Evolutionary conservation across 148 eudicot genomes (phyloP), one percentile per base, ranked within the genome.

Genomic region (Vaccinium darrowii): DNA sequence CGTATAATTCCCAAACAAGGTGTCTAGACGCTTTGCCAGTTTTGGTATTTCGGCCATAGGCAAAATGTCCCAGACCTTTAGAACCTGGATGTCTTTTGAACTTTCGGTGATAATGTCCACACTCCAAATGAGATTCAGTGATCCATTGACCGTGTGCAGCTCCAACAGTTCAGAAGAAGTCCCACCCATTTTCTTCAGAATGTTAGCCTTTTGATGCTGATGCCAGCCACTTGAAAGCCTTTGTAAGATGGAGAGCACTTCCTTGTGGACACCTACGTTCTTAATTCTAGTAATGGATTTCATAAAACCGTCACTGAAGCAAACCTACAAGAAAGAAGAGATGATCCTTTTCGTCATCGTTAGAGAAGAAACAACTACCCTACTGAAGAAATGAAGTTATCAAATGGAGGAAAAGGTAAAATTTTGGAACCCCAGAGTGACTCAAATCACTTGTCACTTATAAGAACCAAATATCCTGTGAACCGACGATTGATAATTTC

Each of bases 21-120:
- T 5, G 47, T 84, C 85, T 16, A 90, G 86, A 54, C 49, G 25
- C 60, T 47, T 85, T 0, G 84, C 86, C 33, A 88, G 84, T 47
- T 87, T n/a, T 0, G 82, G 83, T 5, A 88, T 54, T 79, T 85
- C 83, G 5, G 85, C 50, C 23, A 11, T 30, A 2, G 88, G 86
- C 63, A 85, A 16, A 18, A 92, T 16, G 58, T 89, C 88, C 90
- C 88, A 88, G 36, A 88, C 58, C 84, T 81, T 88, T 21, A 90
- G 76, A 60, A 87, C 89, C 78, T 92, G 92, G 15, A 78, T 67
- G 82, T 86, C 71, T 18, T 52, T 19, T 4, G 87, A 84, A 23
- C 84, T 81, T 78, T 88, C 88, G 43, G 30, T 81, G 1, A 71
- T 23, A 33, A 90, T 80, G 62, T 87, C 90, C 1, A 89, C 85